phyloP scores from a whole-genome alignment of 495 filamentous ascomycete genomes.

The Podospora pseudocomata region DNA sequence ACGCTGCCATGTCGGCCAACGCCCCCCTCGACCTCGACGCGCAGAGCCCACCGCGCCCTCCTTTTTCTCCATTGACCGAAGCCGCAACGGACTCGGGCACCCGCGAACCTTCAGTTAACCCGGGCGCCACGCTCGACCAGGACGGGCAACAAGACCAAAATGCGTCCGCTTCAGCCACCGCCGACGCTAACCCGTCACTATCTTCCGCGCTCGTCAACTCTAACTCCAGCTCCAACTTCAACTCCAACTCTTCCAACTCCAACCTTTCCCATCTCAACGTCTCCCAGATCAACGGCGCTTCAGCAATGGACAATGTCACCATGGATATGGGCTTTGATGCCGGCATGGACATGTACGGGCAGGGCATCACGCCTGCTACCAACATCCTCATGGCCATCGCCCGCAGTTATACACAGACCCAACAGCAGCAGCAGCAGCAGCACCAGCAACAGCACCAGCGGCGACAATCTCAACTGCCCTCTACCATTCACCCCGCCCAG shows the following conservation, averaged over 20 bases:
- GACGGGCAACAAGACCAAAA: neutral
- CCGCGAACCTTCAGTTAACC: conserved; percentile 26
- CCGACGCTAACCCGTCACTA: neutral
- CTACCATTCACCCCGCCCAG: conserved; percentile 33
- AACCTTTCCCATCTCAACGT: neutral
- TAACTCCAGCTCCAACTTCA: neutral
- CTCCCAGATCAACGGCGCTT: neutral
- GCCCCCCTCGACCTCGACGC: conserved; percentile 21
- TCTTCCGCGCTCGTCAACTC: conserved; percentile 1
- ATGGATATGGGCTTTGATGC: conserved; percentile 13
- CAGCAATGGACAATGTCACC: neutral
- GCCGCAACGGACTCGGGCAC: conserved; percentile 26
- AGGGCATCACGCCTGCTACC: conserved; percentile 4
- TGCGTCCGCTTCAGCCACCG: neutral
- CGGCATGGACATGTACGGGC: conserved; percentile 21
- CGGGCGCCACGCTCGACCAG: conserved; percentile 10
- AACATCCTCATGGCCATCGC: conserved; percentile 29
- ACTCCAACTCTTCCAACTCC: neutral
- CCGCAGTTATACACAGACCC: neutral
- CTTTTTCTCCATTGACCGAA: conserved; percentile 35
- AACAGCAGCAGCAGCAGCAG: neutral
- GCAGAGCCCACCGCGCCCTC: conserved; percentile 34
- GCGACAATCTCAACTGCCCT: conserved; percentile 16
- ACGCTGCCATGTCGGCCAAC: neutral
- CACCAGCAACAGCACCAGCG: neutral